Evolutionary conservation across 1,139 yeast genomes (phyloP).

Genomic region (Kurtzmaniella natalensis): DNA sequence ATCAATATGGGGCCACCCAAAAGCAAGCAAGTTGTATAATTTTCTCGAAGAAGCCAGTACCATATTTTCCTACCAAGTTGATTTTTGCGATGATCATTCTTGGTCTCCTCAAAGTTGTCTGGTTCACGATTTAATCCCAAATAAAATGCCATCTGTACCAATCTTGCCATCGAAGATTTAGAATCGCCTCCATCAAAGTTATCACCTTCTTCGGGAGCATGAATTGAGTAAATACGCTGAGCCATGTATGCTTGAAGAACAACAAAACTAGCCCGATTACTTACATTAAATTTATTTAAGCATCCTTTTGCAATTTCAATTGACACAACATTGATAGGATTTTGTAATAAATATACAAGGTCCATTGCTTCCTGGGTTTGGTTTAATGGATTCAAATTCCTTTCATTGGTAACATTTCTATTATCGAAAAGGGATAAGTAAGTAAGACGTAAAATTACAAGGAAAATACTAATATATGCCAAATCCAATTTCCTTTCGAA

Average conservation of each 20-base stretch:
- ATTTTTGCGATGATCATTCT: conserved; percentile 13
- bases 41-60: conserved; percentile 13
- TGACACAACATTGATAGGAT: conserved; percentile 19
- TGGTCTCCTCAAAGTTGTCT: conserved; percentile 17
- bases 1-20: conserved; percentile 7
- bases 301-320: conserved; percentile 34
- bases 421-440: conserved; percentile 22
- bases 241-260: conserved; percentile 46
- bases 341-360: conserved; percentile 16
- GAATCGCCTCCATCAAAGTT: conserved; percentile 45
- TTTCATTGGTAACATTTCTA: conserved; percentile 15
- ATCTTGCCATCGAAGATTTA: conserved; percentile 29
- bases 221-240: conserved; percentile 32
- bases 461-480: conserved; percentile 20
- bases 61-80: conserved; percentile 19
- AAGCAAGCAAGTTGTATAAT: conserved; percentile 5
- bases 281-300: conserved; percentile 46
- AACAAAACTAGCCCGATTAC: conserved; percentile 44
- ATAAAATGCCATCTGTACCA: conserved; percentile 40
- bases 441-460: conserved; percentile 21
- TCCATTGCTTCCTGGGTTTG: conserved; percentile 8
- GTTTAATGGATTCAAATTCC: conserved; percentile 11
- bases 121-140: conserved; percentile 47
- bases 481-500: conserved; percentile 19
- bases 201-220: conserved; percentile 52